phyloP scores from a whole-genome alignment of 768 basidiomycete species.

The Boletus subcaerulescens region DNA sequence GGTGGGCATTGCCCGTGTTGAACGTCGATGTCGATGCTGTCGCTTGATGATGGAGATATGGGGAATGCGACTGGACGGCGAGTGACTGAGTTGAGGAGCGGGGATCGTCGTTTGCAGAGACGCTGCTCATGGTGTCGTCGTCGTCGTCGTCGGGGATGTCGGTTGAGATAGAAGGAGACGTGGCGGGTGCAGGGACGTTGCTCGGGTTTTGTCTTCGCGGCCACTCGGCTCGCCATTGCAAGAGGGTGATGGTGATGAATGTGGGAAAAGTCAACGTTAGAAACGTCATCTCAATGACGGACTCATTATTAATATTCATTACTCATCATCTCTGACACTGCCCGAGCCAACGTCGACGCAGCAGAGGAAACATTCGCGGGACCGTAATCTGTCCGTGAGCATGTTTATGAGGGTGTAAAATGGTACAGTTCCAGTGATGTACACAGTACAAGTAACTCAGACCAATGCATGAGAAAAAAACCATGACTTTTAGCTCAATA shows the following conservation, averaged over 20 bases:
- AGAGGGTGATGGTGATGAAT: conserved; percentile 12
- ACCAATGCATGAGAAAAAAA: neutral
- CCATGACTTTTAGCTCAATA: conserved; percentile 5
- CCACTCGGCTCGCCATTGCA: conserved; percentile 25
- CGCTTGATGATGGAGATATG: conserved; percentile 37
- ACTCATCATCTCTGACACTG: no score
- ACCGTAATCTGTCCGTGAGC: no score
- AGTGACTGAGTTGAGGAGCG: neutral
- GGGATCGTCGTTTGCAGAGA: conserved; percentile 10
- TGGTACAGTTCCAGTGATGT: neutral
- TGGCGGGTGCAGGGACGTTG: neutral
- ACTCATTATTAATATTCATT: no score
- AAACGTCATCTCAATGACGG: no score
- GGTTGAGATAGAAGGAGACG: conserved; percentile 1
- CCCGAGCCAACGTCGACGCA: no score
- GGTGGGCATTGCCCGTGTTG: conserved; percentile 15
- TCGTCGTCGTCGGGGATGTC: conserved; percentile 17
- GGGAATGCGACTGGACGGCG: conserved; percentile 29
- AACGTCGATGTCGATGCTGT: conserved; percentile 38
- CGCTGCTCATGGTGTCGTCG: conserved; percentile 22
- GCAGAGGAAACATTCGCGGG: no score
- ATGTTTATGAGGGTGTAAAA: neutral
- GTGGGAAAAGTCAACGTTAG: conserved; percentile 15
- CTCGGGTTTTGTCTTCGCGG: conserved; percentile 18
- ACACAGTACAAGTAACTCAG: neutral